Conservation (phyloP, 805 yeast genomes). For the Ogataea nakhonphanomensis region DNA sequence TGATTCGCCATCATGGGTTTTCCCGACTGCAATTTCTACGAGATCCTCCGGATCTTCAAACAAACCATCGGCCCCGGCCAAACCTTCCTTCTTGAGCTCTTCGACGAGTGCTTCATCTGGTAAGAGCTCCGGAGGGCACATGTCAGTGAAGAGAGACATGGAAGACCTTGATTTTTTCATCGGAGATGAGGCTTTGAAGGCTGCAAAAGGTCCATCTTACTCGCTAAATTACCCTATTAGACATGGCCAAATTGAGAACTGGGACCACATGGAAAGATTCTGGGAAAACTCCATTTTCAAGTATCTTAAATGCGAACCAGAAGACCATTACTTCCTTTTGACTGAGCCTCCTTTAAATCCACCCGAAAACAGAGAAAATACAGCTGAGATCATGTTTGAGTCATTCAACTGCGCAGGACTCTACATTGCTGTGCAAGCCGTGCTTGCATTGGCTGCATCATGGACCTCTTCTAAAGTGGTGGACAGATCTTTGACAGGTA, state of each 20-base stretch:
- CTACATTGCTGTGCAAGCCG: slow-evolving; percentile 98
- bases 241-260: slow-evolving; percentile 97
- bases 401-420: slow-evolving; percentile 98
- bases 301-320: slow-evolving; percentile 96
- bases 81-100: slow-evolving; percentile 42
- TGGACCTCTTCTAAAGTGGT: slow-evolving; percentile 97
- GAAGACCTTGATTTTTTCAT: slow-evolving; percentile 92
- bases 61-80: slow-evolving; percentile 42
- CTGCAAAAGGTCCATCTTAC: slow-evolving; percentile 89
- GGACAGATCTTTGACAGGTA: slow-evolving; percentile 95
- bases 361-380: slow-evolving; percentile 98
- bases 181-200: slow-evolving; percentile 91
- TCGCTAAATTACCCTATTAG: slow-evolving; percentile 87
- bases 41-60: slow-evolving; percentile 43
- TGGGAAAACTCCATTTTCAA: slow-evolving; percentile 98
- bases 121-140: slow-evolving; percentile 35
- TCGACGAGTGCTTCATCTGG: slow-evolving; percentile 24
- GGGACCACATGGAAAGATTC: slow-evolving; percentile 99
- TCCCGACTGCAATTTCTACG: slow-evolving; percentile 96
- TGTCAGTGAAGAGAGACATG: slow-evolving; percentile 74
- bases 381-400: slow-evolving; percentile 99
- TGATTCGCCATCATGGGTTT: slow-evolving; percentile 94
- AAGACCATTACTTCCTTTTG: slow-evolving; percentile 90
- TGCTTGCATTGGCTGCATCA: slow-evolving; percentile 94
- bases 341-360: slow-evolving; percentile 99